Percentiles rank a stretch among this genome's conserved stretches.
Evolutionary conservation across 2,329 filamentous ascomycete species (phyloP).

Genomic region (Aspergillus carbonarius): DNA sequence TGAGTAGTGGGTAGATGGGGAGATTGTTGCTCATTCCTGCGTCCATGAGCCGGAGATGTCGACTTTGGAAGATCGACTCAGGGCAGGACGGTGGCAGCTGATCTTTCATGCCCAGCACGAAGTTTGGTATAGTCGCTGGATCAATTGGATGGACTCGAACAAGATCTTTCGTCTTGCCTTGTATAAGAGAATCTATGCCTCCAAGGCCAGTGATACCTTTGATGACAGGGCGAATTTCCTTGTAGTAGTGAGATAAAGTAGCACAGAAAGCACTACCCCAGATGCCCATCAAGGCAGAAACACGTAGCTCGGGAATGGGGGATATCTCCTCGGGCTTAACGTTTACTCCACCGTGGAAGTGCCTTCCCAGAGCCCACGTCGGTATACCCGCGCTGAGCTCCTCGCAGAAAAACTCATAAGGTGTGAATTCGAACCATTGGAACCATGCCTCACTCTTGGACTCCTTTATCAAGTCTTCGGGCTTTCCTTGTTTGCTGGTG

Average conservation of each 20-base stretch:
- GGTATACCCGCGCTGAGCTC: constrained; percentile 90
- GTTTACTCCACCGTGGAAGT: constrained; percentile 71
- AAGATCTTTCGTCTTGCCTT: constrained; percentile 77
- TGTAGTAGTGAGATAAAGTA: constrained; percentile 93
- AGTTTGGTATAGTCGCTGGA: constrained; percentile 88
- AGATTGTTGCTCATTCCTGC: constrained; percentile 98
- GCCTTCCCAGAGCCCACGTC: constrained; percentile 86
- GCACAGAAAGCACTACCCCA: constrained; percentile 97
- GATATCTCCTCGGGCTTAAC: constrained; percentile 62
- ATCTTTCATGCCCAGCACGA: constrained; percentile 74
- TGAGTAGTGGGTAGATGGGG: constrained; percentile 88
- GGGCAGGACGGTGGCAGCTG: constrained; percentile 75
- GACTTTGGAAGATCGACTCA: constrained; percentile 66
- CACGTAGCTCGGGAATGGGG: constrained; percentile 77
- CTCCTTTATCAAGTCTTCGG: constrained; percentile 45
- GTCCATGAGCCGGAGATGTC: constrained; percentile 86
- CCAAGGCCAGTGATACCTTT: constrained; percentile 71
- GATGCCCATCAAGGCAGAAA: constrained; percentile 86
- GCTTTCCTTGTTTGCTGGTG: constrained; percentile 25
- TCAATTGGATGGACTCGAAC: constrained; percentile 94
- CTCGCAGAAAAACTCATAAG: constrained; percentile 94
- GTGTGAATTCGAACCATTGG: constrained; percentile 95
- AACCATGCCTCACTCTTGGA: constrained; percentile 76
- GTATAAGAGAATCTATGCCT: constrained; percentile 77
- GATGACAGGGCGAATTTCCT: constrained; percentile 82